Conservation (phyloP, 2,329 filamentous ascomycete species). For the Fusarium incarnatum region DNA sequence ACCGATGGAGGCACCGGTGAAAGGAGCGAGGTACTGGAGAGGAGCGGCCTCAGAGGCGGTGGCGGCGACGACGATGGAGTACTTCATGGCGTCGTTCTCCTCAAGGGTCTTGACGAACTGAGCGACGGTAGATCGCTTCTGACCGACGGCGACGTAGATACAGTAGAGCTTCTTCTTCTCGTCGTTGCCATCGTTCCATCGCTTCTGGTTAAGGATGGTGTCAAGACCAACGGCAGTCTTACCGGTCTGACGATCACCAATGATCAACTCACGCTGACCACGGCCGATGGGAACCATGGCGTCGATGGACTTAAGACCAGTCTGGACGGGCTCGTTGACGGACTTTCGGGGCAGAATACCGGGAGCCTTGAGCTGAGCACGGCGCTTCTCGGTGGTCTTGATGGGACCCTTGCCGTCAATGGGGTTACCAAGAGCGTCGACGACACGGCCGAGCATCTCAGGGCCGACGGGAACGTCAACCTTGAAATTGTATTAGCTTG, state of each 20-base stretch:
- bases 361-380: constrained; percentile 98
- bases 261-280: constrained; percentile 99
- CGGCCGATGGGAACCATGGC: constrained; percentile 99
- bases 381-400: constrained; percentile 90
- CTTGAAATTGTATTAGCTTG: constrained; percentile 60
- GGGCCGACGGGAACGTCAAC: constrained; percentile 95
- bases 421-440: constrained; percentile 98
- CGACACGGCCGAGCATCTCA: constrained; percentile 95
- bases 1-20: constrained; percentile 73
- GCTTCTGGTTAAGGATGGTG: constrained; percentile 98
- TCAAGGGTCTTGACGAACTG: constrained; percentile 99
- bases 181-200: constrained; percentile 89
- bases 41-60: constrained; percentile 97
- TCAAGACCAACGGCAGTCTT: constrained; percentile 99
- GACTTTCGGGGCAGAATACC: constrained; percentile 97
- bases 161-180: constrained; percentile 99
- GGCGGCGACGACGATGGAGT: constrained; percentile 91
- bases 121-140: constrained; percentile 99
- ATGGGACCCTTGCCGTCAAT: constrained; percentile 99
- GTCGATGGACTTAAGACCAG: constrained; percentile 98
- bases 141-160: constrained; percentile 97
- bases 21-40: constrained; percentile 93
- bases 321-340: constrained; percentile 99
- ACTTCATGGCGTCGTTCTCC: constrained; percentile 99
- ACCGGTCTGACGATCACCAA: constrained; percentile 99